Evolutionary conservation across 1,284 basidiomycete species (phyloP), one percentile per base, ranked within the genome.

Genomic region (Sporisorium reilianum): DNA sequence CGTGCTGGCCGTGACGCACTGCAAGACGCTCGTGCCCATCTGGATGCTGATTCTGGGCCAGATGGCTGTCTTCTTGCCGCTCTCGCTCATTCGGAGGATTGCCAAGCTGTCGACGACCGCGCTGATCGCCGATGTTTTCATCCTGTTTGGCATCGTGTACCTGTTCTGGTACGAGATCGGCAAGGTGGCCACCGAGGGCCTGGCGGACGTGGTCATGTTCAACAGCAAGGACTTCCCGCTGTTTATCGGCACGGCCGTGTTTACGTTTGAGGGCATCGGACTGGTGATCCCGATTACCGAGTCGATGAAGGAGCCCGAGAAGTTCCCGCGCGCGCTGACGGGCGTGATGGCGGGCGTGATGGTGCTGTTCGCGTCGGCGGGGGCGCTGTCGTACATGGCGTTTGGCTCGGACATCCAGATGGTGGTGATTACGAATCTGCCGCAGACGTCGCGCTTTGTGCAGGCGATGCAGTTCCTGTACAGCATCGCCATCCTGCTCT

Each of bases 241-340:
- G 22, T 89, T 99, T 68, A 93, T 99, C 72, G 97, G 94, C 25
- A 98, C 97, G 18, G 96, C 96, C 5, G 96, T 99, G 23, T 99
- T 98, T 85, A 95, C 97, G 0, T 99, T 99, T 77, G 97, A 99
- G 86, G 96, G 96, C 18, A 94, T 99, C 76, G 96, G 97, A 51
- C 87, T 99, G 85, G 92, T 99, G 70, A 94, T 99, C 75, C 96
- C 97, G 12, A 97, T 99, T 79, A 95, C 94, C 9, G 95, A 99
- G 83, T 91, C 94, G 6, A 99, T 99, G 96, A 78, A 79, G 60
- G 81, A 98, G 85, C 97, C 97, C 2, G 90, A 90, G 79, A 94
- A 93, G 85, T 97, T 99, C 88, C 95, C 96, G 2, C 87, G 86
- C 45, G 94, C 92, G 0, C 86, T 99, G 38, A 92, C 93, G 3